Evolutionary conservation across 2,329 filamentous ascomycete genomes (phyloP).

Genomic region (Fusarium citri): DNA sequence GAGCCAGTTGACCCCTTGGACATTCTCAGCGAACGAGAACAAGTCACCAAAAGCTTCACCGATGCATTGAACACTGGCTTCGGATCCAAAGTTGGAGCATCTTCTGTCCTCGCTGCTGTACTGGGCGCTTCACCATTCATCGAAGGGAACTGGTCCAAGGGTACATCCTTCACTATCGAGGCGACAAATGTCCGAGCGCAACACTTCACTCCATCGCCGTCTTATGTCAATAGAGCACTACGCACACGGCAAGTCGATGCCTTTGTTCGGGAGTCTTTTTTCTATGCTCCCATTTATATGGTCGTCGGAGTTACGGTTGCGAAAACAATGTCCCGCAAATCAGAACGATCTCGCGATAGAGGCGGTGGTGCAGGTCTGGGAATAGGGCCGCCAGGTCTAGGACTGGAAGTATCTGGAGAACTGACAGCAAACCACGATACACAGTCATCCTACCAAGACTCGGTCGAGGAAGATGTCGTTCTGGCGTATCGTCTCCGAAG

Average conservation of each 20-base stretch:
- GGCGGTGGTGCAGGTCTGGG: conserved; percentile 19
- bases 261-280: conserved; percentile 19
- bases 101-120: conserved; percentile 24
- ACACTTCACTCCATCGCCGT: background rate
- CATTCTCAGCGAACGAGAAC: conserved; percentile 20
- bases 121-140: conserved; percentile 19
- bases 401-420: conserved; percentile 24
- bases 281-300: conserved; percentile 28
- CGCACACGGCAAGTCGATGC: background rate
- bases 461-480: conserved; percentile 17
- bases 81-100: conserved; percentile 20
- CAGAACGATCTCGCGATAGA: conserved; percentile 1
- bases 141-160: conserved; percentile 13
- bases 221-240: background rate
- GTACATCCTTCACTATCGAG: background rate
- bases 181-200: conserved; percentile 1
- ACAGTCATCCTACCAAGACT: conserved; percentile 17
- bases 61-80: conserved; percentile 17
- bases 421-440: conserved; percentile 10
- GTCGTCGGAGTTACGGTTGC: conserved; percentile 27
- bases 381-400: conserved; percentile 26
- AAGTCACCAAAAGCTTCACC: conserved; percentile 29
- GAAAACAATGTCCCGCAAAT: conserved; percentile 8
- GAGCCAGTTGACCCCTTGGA: conserved; percentile 7
- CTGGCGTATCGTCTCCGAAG: conserved; percentile 26